Evolutionary conservation across 1,284 basidiomycete genomes (phyloP), one percentile per base, ranked within the genome.

Genomic region (Malassezia vespertilionis): DNA sequence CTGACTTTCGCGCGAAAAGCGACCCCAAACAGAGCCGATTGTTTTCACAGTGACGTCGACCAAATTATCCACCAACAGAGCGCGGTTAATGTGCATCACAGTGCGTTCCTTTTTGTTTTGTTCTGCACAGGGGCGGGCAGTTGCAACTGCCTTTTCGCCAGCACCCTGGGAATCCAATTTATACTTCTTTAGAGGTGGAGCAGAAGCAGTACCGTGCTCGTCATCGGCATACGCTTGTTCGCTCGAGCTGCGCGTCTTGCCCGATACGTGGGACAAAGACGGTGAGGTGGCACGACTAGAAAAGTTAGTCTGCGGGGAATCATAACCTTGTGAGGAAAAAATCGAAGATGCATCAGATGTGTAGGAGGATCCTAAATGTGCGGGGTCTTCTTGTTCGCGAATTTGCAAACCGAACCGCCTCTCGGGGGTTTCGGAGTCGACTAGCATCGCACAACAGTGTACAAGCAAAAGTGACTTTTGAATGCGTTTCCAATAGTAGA

Each of bases 301-400:
- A 26, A 40, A 23, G 17, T 20, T 33, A 14, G 47, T 52, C 24
- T 45, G 53, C 4, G 49, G 52, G 30, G 46, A 47, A 1, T 26
- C 44, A 6, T 54, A 49, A 28, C 44, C 42, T 24, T 53, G 52
- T 2, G 45, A 40, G 7, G 57, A 57, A 30, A 60, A 60, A 34
- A 56, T 52, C 30, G 56, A 60, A 33, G 58, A 55, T 20, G 47
- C 33, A 17, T 53, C 51, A 1, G 58, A 54, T n/a, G n/a, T n/a
- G n/a, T n/a, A n/a, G n/a, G n/a, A n/a, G n/a, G n/a, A n/a, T n/a
- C n/a, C n/a, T n/a, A n/a, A n/a, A n/a, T n/a, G n/a, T n/a, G n/a
- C n/a, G n/a, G n/a, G n/a, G n/a, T n/a, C n/a, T n/a, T n/a, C n/a
- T n/a, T n/a, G n/a, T n/a, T n/a, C n/a, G n/a, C n/a, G n/a, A n/a